Evolutionary conservation across 345 rosid genomes (phyloP), one percentile per base, ranked within the genome.

Genomic region (Camelina sativa): DNA sequence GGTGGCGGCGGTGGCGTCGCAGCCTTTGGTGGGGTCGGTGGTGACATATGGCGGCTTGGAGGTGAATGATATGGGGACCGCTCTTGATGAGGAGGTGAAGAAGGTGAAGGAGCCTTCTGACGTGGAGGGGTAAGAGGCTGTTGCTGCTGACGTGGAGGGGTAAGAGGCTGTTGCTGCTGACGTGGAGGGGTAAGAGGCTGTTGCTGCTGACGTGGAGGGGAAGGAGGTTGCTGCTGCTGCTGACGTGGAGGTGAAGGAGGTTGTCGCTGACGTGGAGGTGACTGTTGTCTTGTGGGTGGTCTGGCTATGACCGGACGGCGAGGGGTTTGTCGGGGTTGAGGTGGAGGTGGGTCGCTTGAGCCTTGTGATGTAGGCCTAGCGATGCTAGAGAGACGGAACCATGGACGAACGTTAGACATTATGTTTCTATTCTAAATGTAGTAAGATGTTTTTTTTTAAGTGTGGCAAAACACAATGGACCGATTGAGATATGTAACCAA

Each of bases 361-460:
- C 73, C 81, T 72, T 72, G 81, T 11, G 81, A 7, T 38, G 77
- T 78, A 23, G 81, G 81, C 47, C 76, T 72, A 51, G 64, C 81
- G 52, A 72, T 78, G 59, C 77, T 78, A 12, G 81, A 60, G 65
- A 78, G 81, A 59, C 81, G 81, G 52, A 78, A 78, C 81, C 81
- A 78, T 72, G 81, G 81, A 78, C 81, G 81, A 66, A 78, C 57
- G 44, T 72, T 78, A 51, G 81, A 78, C 81, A 78, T 77, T 76
- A 11, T 57, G 16, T 19, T n/a, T 55, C 15, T 23, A 6, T 53
- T 61, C 32, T 32, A 43, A 62, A 44, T 62, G 57, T 43, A 52
- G 41, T 41, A 41, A 12, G 38, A 61, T 60, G 34, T 57, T 19
- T 17, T 65, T 15, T 7, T 55, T 55, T 54, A 67, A 30, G 63